phyloP scores from a whole-genome alignment of 441 rosid genomes.

The Bocquillonia castaneifolia region DNA sequence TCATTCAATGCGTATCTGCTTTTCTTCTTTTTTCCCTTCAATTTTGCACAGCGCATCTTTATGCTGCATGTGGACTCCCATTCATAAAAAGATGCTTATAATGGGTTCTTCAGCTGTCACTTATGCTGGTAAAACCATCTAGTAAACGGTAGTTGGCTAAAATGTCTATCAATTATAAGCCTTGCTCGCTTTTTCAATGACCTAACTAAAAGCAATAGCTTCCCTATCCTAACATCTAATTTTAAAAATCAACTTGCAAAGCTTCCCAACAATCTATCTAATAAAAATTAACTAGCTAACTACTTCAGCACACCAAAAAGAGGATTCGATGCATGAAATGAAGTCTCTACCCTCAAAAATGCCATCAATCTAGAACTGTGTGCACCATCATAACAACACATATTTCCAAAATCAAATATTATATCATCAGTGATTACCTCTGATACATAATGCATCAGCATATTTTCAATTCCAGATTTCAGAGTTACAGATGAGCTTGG shows the following conservation, averaged over 20 bases:
- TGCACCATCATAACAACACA: background rate
- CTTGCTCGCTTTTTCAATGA: background rate
- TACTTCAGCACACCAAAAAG: background rate
- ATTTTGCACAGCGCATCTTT: background rate
- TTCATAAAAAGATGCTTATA: background rate
- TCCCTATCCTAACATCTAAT: background rate
- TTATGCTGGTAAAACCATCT: background rate
- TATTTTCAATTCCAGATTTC: conserved; percentile 95
- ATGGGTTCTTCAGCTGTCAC: background rate
- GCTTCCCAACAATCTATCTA: too few relatives aligned
- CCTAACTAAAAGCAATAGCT: background rate
- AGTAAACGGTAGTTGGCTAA: background rate
- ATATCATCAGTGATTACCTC: conserved; percentile 52
- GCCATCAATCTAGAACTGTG: background rate
- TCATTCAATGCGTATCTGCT: too few relatives aligned
- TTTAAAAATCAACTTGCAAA: background rate
- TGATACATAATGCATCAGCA: conserved; percentile 95
- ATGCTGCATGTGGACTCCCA: background rate
- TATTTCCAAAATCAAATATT: background rate
- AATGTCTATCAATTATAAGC: background rate
- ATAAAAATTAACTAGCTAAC: background rate
- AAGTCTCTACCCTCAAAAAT: background rate
- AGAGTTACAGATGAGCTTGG: conserved; percentile 95
- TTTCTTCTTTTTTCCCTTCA: too few relatives aligned
- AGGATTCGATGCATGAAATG: background rate